A percentile compares a stretch with the other conserved stretches of the same genome.
phyloP scores from a whole-genome alignment of 225 moss, liverwort and hornwort genomes.

The Pseudoscleropodium purum region DNA sequence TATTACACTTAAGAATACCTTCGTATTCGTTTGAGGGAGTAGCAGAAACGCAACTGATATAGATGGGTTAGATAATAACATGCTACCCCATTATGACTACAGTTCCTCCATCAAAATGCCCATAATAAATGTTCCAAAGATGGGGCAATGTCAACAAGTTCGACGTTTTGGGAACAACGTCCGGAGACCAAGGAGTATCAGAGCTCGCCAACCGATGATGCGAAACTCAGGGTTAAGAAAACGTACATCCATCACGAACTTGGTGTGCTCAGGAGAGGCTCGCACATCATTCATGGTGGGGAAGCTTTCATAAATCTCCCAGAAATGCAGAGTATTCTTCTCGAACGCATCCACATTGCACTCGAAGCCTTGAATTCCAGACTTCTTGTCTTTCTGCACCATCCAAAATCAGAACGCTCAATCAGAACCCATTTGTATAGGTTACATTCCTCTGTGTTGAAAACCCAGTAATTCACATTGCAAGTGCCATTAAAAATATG shows the following conservation, averaged over 20 bases:
- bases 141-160: background rate
- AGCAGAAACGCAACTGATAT: background rate
- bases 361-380: conserved; percentile 82
- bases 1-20: background rate
- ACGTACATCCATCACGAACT: conserved; percentile 74
- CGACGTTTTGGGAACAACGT: background rate
- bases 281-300: conserved; percentile 77
- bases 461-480: background rate
- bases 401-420: background rate
- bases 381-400: conserved; percentile 60
- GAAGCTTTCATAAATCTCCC: conserved; percentile 93
- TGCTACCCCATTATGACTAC: background rate
- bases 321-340: conserved; percentile 82
- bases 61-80: background rate
- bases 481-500: background rate
- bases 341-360: conserved; percentile 92
- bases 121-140: background rate
- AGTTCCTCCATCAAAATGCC: background rate
- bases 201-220: background rate
- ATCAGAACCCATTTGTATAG: background rate
- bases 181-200: background rate
- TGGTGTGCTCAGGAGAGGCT: conserved; percentile 86
- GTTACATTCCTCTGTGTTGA: background rate
- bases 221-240: background rate
- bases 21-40: background rate